Base-by-base conservation (phyloP, 805 yeast species). In the Myxozyma kluyveri region DNA sequence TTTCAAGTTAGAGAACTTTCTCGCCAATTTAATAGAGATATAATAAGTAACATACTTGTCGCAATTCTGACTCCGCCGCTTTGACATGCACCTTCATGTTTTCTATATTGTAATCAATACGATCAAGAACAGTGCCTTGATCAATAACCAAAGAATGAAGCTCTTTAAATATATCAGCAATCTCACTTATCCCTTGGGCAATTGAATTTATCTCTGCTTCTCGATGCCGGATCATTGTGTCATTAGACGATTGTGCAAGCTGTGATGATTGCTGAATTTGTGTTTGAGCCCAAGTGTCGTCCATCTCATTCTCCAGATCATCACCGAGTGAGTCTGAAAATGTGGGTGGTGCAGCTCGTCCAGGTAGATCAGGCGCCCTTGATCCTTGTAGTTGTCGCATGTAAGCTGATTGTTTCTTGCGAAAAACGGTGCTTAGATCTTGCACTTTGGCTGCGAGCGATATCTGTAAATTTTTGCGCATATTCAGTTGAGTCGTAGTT, bases 151-250 rank as follows among this genome's bases (percentile, higher is more conserved):
- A 75, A 35, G 82, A 80, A 64, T 95, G 97, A 79, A 93, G 79
- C 64, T 93, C 98, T 66, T 86, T 85, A 73, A 93, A 93, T 41
- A 93, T 91, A 1, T 91, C 88, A 27, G 95, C 86, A 1, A 93
- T 87, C 66, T 93, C 99, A 37, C 91, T 72, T 41, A 93, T 95
- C 46, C 97, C 96, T 74, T 87, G 88, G 3, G 99, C 98, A 48
- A 93, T 77, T 60, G 85, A 86, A 29, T 86, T 85, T 47, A 93
- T 93, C 64, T 91, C 99, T 47, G 82, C 79, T 64, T 93, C 99
- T 48, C 99, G 75, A 61, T 86, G 88, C 49, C 80, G 77, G 33
- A 86, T 67, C 48, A 70, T 68, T 23, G 69, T 68, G 52, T 74
- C 77, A 35, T 72, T 69, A 4, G 75, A 62, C 14, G 62, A 35